These are phyloP conservation scores for Calocera cornea DNA, from an alignment of 768 basidiomycete species.

Conservation along the genomic window DNA sequence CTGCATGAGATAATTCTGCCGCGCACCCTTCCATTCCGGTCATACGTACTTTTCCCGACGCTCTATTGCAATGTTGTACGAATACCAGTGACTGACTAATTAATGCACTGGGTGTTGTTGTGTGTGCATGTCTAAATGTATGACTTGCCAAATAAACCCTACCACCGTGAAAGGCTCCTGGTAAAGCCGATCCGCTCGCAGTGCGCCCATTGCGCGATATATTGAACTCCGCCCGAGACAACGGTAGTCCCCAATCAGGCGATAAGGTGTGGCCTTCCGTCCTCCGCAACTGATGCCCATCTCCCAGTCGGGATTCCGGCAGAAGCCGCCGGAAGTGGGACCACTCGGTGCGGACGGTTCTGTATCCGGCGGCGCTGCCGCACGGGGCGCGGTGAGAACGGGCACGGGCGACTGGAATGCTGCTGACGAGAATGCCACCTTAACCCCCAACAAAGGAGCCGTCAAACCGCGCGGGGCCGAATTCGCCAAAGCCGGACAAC, in stretches of 20 bases:
- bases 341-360: background rate
- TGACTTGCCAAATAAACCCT: too few species aligned
- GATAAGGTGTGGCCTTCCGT: background rate
- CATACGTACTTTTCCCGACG: background rate
- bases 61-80: background rate
- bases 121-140: too few species aligned
- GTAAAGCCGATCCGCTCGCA: background rate
- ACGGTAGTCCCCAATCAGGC: background rate
- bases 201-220: background rate
- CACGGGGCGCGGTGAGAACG: background rate
- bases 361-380: background rate
- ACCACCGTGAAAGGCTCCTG: too few species aligned
- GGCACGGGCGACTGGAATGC: background rate
- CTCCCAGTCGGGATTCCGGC: background rate
- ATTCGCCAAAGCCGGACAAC: background rate
- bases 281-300: background rate
- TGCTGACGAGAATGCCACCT: too few species aligned
- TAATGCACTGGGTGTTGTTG: too few species aligned
- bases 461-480: background rate
- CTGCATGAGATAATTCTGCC: background rate
- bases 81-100: too few species aligned
- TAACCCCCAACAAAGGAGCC: background rate
- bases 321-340: constrained; percentile 1
- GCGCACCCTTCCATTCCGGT: background rate
- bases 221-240: background rate